phyloP scores from a whole-genome alignment of 164 flowering plant genomes.

The Macadamia integrifolia region DNA sequence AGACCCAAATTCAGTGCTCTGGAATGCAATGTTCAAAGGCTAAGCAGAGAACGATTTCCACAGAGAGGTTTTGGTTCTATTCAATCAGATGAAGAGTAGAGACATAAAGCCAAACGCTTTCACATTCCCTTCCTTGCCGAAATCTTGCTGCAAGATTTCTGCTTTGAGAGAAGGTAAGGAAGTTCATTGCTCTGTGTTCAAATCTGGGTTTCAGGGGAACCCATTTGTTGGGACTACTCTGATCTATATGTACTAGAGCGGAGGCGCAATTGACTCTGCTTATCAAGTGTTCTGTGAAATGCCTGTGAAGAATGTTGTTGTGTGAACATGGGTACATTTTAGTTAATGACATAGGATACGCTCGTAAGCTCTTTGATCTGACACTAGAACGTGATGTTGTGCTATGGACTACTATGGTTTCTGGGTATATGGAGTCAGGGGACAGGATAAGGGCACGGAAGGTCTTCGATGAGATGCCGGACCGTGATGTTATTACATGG shows the following conservation, averaged over 20 bases:
- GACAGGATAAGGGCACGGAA: conserved; percentile 42
- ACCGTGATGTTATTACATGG: conserved; percentile 54
- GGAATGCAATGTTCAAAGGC: conserved; percentile 59
- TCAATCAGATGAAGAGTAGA: conserved; percentile 35
- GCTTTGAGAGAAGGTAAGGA: conserved; percentile 40
- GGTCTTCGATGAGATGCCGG: conserved; percentile 51
- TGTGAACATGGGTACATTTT: conserved; percentile 50
- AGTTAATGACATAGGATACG: conserved; percentile 33
- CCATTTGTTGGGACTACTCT: conserved; percentile 49
- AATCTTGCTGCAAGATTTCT: conserved; percentile 38
- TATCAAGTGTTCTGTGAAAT: conserved; percentile 49
- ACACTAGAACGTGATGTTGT: conserved; percentile 59
- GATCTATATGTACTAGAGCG: conserved; percentile 53
- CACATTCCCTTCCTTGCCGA: conserved; percentile 54
- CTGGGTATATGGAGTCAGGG: conserved; percentile 41
- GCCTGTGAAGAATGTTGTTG: conserved; percentile 51
- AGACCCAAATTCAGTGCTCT: conserved; percentile 33
- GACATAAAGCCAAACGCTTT: conserved; percentile 42
- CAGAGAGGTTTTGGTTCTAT: conserved; percentile 33
- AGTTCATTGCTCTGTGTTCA: conserved; percentile 44
- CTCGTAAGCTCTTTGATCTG: conserved; percentile 50
- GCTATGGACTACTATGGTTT: conserved; percentile 61
- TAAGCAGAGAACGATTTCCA: conserved; percentile 33
- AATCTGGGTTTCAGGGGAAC: conserved; percentile 44
- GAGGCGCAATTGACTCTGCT: conserved; percentile 33